Conservation (phyloP, 1,284 basidiomycete species). For the Cutaneotrichosporon daszewskae region DNA sequence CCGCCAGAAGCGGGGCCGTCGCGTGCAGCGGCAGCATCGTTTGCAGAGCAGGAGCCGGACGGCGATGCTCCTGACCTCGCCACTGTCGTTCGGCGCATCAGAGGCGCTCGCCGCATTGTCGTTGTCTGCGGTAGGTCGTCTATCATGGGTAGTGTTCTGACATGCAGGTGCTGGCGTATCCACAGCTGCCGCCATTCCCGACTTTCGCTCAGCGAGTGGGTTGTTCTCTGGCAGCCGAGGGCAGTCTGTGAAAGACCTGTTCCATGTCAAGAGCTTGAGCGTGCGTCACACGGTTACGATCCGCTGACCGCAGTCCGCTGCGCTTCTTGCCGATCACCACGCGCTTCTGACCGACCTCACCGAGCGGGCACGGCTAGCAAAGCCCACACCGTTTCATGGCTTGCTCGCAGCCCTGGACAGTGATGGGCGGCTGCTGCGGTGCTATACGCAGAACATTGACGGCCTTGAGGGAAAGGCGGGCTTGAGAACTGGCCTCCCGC, state of each 20-base stretch:
- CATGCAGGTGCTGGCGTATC: slow-evolving; percentile 79
- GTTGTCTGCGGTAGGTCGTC: slow-evolving; percentile 72
- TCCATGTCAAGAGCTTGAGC: slow-evolving; percentile 82
- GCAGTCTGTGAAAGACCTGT: slow-evolving; percentile 78
- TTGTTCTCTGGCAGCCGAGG: slow-evolving; percentile 65
- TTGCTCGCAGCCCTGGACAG: slow-evolving; percentile 70
- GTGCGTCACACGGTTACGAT: no score
- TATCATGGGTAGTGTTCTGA: not conserved
- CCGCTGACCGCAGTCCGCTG: slow-evolving; percentile 25
- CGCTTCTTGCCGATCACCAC: slow-evolving; percentile 66
- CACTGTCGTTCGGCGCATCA: slow-evolving; percentile 50
- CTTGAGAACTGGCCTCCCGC: slow-evolving; percentile 51
- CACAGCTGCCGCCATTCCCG: slow-evolving; percentile 83
- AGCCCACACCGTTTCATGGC: slow-evolving; percentile 77
- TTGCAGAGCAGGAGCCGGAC: slow-evolving; percentile 1
- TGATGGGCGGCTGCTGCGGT: slow-evolving; percentile 70
- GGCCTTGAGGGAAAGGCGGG: slow-evolving; percentile 80
- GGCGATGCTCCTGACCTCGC: slow-evolving; percentile 9
- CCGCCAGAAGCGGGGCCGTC: slow-evolving; percentile 1
- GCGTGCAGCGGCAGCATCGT: not conserved
- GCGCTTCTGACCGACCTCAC: slow-evolving; percentile 74
- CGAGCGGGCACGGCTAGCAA: slow-evolving; percentile 63
- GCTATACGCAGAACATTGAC: slow-evolving; percentile 95
- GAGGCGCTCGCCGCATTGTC: slow-evolving; percentile 73
- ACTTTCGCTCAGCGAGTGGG: slow-evolving; percentile 79